These are phyloP conservation scores for Herpetomonas samuelpessoai DNA, from an alignment of 208 protist genomes.

Conservation along the genomic window DNA sequence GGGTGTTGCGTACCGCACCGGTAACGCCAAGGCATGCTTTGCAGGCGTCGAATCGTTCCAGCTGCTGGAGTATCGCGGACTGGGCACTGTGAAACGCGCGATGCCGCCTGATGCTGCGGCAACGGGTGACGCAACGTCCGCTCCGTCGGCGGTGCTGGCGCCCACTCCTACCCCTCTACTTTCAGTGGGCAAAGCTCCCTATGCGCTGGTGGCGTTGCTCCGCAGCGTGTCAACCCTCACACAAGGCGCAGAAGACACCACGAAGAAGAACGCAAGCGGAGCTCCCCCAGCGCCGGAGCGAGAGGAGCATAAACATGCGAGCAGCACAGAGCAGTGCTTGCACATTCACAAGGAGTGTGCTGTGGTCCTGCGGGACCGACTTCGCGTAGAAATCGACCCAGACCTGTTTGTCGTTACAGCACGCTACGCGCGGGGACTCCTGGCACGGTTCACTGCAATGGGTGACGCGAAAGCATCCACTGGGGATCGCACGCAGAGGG, in stretches of 20 bases:
- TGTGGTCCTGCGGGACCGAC: background rate
- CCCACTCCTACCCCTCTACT: conserved; percentile 15
- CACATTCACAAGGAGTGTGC: background rate
- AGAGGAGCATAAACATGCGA: no score
- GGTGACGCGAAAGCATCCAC: no score
- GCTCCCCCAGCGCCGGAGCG: no score
- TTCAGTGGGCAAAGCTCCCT: conserved; percentile 23
- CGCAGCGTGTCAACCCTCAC: conserved; percentile 13
- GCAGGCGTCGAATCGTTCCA: background rate
- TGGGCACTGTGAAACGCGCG: background rate
- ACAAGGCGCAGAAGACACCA: no score
- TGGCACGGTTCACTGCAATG: no score
- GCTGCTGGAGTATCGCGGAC: conserved; percentile 3
- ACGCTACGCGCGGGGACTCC: background rate
- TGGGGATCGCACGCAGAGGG: no score
- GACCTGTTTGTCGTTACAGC: background rate
- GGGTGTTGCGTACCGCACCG: no score
- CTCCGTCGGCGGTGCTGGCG: background rate
- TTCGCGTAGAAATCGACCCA: background rate
- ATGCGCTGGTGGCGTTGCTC: conserved; percentile 26
- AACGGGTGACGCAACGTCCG: background rate
- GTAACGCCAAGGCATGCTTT: background rate
- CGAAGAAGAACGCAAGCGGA: no score
- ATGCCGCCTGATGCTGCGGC: background rate
- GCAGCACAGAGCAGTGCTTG: background rate